phyloP scores from a whole-genome alignment of 768 basidiomycete genomes.

The Lentinula detonsa region DNA sequence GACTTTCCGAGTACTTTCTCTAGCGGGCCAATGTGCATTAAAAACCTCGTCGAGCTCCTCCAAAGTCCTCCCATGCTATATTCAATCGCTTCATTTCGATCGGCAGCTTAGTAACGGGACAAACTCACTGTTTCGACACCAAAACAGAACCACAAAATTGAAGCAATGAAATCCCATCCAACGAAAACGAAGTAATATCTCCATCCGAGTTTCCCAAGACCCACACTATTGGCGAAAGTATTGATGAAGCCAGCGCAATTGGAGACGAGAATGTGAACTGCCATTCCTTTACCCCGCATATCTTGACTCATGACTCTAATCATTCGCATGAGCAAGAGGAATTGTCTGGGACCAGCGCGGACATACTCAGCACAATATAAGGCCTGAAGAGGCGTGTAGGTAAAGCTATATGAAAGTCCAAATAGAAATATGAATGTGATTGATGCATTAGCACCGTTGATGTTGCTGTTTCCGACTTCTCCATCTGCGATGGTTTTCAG shows the following conservation, averaged over 20 bases:
- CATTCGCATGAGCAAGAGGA: neutral
- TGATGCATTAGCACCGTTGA: constrained; percentile 18
- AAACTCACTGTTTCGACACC: constrained; percentile 17
- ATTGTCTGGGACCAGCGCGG: neutral
- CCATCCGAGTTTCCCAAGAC: constrained; percentile 16
- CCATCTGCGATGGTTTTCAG: constrained; percentile 10
- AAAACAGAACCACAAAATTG: constrained; percentile 17
- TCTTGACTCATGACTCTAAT: constrained; percentile 19
- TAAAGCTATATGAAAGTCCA: constrained; percentile 18
- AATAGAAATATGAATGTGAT: constrained; percentile 20
- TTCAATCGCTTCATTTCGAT: neutral
- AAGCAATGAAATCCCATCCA: constrained; percentile 17
- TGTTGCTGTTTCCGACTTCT: constrained; percentile 13
- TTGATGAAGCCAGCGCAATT: constrained; percentile 22
- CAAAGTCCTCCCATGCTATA: constrained; percentile 16
- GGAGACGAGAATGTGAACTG: constrained; percentile 20
- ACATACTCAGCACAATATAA: constrained; percentile 20
- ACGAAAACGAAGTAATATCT: constrained; percentile 23
- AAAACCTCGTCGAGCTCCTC: constrained; percentile 20
- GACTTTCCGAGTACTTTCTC: constrained; percentile 14
- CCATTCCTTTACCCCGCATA: constrained; percentile 22
- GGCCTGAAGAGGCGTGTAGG: constrained; percentile 20
- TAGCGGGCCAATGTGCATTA: constrained; percentile 18
- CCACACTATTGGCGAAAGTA: constrained; percentile 20
- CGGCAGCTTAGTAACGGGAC: neutral